A percentile compares a stretch with the other conserved stretches of the same genome.
Evolutionary conservation across 2,329 filamentous ascomycete genomes (phyloP).

Genomic region (Hymenoscyphus occultus): DNA sequence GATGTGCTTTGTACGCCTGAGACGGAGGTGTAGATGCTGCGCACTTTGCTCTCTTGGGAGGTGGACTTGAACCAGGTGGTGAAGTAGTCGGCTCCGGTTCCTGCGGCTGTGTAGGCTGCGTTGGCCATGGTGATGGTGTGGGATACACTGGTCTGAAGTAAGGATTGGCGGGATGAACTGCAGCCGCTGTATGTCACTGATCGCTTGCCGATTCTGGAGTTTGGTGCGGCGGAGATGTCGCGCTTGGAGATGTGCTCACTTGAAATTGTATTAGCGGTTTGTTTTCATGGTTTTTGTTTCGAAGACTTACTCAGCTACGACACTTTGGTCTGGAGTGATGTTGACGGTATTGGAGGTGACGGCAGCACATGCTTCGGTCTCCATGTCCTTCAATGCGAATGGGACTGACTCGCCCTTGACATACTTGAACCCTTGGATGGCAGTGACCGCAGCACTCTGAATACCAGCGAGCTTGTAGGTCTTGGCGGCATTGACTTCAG

Average conservation of each 20-base stretch:
- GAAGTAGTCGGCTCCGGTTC: conserved; percentile 22
- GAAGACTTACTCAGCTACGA: conserved; percentile 22
- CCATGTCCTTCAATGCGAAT: conserved; percentile 13
- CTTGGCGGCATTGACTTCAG: conserved; percentile 27
- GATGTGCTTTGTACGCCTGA: conserved; percentile 25
- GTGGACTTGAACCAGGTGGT: conserved; percentile 30
- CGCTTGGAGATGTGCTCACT: conserved; percentile 21
- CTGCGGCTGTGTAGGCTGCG: conserved; percentile 27
- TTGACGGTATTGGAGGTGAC: conserved; percentile 21
- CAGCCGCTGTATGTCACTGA: conserved; percentile 25
- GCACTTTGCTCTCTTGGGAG: conserved; percentile 21
- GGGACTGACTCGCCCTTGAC: conserved; percentile 22
- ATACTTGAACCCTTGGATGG: conserved; percentile 29
- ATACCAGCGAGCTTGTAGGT: conserved; percentile 26
- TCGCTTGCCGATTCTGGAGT: conserved; percentile 27
- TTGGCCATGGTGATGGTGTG: conserved; percentile 25
- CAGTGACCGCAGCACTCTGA: conserved; percentile 22
- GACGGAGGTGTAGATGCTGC: conserved; percentile 26
- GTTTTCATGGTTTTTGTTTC: neutral
- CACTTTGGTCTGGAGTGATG: conserved; percentile 27
- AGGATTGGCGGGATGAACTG: conserved; percentile 19
- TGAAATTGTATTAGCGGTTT: neutral
- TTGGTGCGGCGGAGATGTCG: neutral
- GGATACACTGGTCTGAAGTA: conserved; percentile 22
- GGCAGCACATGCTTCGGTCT: conserved; percentile 16